These are phyloP conservation scores for Aristolochia californica DNA, from an alignment of 164 flowering plant genomes.

Conservation along the genomic window DNA sequence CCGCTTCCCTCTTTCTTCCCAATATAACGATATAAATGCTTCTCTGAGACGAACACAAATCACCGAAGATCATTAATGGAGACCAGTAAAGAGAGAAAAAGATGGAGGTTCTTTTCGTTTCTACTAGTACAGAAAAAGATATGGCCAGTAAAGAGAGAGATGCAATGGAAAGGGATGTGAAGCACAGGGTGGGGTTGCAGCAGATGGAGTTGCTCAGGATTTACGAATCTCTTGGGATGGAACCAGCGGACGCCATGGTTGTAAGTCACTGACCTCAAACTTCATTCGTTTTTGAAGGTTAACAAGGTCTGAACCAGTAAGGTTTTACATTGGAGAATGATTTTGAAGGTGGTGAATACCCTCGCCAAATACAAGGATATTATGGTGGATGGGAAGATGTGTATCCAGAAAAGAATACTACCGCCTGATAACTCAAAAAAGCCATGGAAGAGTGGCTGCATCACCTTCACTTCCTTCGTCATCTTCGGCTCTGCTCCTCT, in stretches of 20 bases:
- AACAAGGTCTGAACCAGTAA: neutral
- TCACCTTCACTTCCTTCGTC: constrained; percentile 42
- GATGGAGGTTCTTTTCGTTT: no score
- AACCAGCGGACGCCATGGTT: constrained; percentile 29
- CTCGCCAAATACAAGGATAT: constrained; percentile 49
- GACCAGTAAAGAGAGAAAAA: no score
- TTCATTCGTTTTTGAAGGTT: neutral
- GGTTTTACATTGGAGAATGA: neutral
- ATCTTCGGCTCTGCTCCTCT: constrained; percentile 49
- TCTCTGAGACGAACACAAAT: no score
- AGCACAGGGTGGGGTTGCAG: constrained; percentile 13
- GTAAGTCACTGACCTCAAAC: constrained; percentile 10
- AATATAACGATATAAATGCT: constrained; percentile 43
- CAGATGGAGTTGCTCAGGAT: constrained; percentile 17
- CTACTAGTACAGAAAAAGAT: constrained; percentile 41
- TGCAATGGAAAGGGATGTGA: constrained; percentile 36
- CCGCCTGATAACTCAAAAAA: constrained; percentile 37
- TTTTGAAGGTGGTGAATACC: constrained; percentile 35
- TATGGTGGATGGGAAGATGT: constrained; percentile 43
- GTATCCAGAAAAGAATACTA: constrained; percentile 24
- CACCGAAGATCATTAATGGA: no score
- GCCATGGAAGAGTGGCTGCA: constrained; percentile 57
- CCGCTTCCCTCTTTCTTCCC: neutral
- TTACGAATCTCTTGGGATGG: constrained; percentile 47
- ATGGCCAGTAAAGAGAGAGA: constrained; percentile 31